phyloP scores from a whole-genome alignment of 2,329 filamentous ascomycete genomes.

The Fusarium sp. region DNA sequence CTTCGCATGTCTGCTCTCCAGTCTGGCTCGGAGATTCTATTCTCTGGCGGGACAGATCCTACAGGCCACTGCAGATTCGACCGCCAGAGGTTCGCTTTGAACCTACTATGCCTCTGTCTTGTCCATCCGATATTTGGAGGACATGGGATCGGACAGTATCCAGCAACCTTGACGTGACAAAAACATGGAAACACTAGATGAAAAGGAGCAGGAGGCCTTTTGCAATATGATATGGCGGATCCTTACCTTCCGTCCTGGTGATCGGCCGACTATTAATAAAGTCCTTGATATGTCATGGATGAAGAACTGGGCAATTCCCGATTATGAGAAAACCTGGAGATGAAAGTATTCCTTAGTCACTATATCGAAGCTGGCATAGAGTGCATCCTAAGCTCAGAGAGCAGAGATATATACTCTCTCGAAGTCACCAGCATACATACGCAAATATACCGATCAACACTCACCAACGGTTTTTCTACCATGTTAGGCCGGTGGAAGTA shows the following conservation, averaged over 20 bases:
- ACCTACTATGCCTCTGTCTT: slow-evolving; percentile 48
- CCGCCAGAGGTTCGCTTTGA: slow-evolving; percentile 52
- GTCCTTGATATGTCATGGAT: slow-evolving; percentile 12
- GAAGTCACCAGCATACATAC: too few relatives aligned
- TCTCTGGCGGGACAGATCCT: too few relatives aligned
- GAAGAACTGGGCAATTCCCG: slow-evolving; percentile 11
- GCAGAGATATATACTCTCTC: too few relatives aligned
- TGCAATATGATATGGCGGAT: slow-evolving; percentile 22
- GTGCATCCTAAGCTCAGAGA: too few relatives aligned
- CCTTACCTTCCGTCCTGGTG: slow-evolving; percentile 6
- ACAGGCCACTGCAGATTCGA: slow-evolving; percentile 44
- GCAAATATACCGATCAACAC: too few relatives aligned
- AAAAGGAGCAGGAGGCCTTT: slow-evolving; percentile 7
- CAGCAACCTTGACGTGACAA: slow-evolving; percentile 6
- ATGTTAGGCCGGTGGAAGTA: background rate
- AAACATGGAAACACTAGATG: background rate
- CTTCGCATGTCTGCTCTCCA: slow-evolving; percentile 44
- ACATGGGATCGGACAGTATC: slow-evolving; percentile 1
- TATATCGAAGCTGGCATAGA: too few relatives aligned
- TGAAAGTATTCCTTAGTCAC: background rate
- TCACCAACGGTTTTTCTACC: too few relatives aligned
- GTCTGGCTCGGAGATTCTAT: slow-evolving; percentile 49
- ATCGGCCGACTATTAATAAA: slow-evolving; percentile 14
- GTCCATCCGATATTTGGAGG: slow-evolving; percentile 54
- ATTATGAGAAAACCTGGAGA: background rate